Evolutionary conservation across 2,329 filamentous ascomycete species (phyloP).

Genomic region (Chrysoporthe puriensis): DNA sequence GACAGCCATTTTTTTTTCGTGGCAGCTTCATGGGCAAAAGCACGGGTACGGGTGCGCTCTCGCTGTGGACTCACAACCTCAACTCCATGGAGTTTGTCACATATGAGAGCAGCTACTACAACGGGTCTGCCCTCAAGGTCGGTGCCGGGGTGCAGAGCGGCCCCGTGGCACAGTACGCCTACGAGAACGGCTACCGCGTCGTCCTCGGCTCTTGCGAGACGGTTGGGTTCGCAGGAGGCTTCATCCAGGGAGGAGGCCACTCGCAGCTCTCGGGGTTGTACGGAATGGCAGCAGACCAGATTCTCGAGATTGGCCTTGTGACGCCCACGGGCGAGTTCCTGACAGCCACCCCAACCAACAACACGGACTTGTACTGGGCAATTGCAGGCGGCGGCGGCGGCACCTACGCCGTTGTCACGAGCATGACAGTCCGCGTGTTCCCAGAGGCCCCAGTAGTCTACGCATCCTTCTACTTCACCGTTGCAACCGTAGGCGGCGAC

Average conservation of each 20-base stretch:
- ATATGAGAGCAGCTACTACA: slow-evolving; percentile 35
- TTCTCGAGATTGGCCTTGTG: slow-evolving; percentile 52
- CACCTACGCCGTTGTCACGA: slow-evolving; percentile 42
- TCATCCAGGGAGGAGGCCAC: slow-evolving; percentile 57
- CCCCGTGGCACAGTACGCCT: no score
- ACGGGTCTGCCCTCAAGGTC: slow-evolving; percentile 57
- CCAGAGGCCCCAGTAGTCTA: background rate
- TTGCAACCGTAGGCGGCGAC: no score
- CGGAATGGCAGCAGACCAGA: slow-evolving; percentile 53
- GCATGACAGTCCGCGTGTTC: slow-evolving; percentile 30
- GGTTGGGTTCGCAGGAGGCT: slow-evolving; percentile 54
- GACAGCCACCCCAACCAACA: slow-evolving; percentile 44
- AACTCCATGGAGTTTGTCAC: slow-evolving; percentile 3
- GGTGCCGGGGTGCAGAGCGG: slow-evolving; percentile 56
- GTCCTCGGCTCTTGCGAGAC: slow-evolving; percentile 34
- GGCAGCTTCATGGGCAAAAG: slow-evolving; percentile 20
- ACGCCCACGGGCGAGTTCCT: slow-evolving; percentile 47
- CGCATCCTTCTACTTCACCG: no score
- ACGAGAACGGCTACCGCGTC: no score
- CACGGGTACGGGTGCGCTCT: slow-evolving; percentile 49
- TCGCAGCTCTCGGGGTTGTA: slow-evolving; percentile 54
- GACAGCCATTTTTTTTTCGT: background rate
- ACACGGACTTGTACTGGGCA: slow-evolving; percentile 55
- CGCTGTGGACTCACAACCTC: slow-evolving; percentile 42
- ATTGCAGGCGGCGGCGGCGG: slow-evolving; percentile 48